Conservation (phyloP, 495 filamentous ascomycete genomes). For the Letharia lupina region DNA sequence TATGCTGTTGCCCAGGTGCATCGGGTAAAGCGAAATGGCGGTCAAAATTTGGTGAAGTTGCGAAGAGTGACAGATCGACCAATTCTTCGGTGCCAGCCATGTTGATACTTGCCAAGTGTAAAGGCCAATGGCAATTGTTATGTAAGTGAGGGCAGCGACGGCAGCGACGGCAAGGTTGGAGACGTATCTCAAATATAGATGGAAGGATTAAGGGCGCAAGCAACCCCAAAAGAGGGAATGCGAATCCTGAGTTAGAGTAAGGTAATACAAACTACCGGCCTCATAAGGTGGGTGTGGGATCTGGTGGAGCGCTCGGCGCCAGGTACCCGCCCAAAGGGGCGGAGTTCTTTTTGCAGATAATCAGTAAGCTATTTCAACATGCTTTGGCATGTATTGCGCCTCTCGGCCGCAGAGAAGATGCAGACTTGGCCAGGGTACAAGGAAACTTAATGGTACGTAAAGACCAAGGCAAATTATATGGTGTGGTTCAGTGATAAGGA, state of each 20-base stretch:
- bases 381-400: neutral
- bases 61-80: constrained; percentile 28
- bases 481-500: neutral
- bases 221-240: constrained; percentile 5
- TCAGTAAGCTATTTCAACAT: neutral
- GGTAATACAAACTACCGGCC: neutral
- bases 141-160: constrained; percentile 4
- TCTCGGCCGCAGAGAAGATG: neutral
- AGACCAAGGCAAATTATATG: neutral
- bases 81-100: constrained; percentile 22
- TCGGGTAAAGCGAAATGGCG: constrained; percentile 14
- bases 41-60: constrained; percentile 23
- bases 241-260: neutral
- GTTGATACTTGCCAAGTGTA: constrained; percentile 2
- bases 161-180: constrained; percentile 4
- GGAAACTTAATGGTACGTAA: neutral
- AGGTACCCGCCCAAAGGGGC: constrained; percentile 11
- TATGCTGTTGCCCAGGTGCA: neutral
- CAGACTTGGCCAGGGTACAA: neutral
- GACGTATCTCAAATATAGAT: constrained; percentile 6
- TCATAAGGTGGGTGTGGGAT: constrained; percentile 7
- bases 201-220: constrained; percentile 13
- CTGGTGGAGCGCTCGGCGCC: constrained; percentile 6
- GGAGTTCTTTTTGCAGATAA: constrained; percentile 7
- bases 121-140: neutral